phyloP scores from a whole-genome alignment of 495 filamentous ascomycete genomes.

The Penicillium silybi region DNA sequence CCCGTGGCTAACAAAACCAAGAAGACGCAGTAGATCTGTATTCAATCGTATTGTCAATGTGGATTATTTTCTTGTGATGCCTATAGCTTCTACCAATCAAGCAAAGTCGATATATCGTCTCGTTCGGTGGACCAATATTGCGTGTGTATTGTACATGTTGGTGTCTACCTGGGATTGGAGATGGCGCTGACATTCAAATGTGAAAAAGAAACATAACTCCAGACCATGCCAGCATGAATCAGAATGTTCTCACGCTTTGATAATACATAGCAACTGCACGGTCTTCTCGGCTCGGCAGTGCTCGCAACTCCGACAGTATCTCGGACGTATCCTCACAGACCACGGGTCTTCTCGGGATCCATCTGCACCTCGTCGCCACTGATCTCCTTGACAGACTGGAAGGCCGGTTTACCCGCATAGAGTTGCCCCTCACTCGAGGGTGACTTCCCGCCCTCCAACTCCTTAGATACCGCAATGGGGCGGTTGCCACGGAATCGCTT shows the following conservation, averaged over 20 bases:
- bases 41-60: slow-evolving; percentile 17
- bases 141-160: not conserved
- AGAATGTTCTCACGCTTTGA: slow-evolving; percentile 2
- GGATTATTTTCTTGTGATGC: slow-evolving; percentile 8
- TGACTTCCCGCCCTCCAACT: slow-evolving; percentile 53
- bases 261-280: slow-evolving; percentile 3
- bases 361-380: slow-evolving; percentile 47
- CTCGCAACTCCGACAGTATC: not conserved
- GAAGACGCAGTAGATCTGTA: slow-evolving; percentile 63
- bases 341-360: slow-evolving; percentile 49
- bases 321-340: slow-evolving; percentile 26
- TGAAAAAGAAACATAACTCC: slow-evolving; percentile 16
- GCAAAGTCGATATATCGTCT: not conserved
- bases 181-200: slow-evolving; percentile 3
- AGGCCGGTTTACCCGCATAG: slow-evolving; percentile 76
- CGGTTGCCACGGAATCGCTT: slow-evolving; percentile 97
- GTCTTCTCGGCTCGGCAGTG: not conserved
- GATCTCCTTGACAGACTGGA: slow-evolving; percentile 49
- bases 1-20: slow-evolving; percentile 51
- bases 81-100: not conserved
- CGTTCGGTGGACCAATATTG: not conserved
- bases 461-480: slow-evolving; percentile 64
- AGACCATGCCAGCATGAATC: slow-evolving; percentile 29
- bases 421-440: slow-evolving; percentile 53
- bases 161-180: slow-evolving; percentile 6